These are phyloP conservation scores for Cladorrhinum sp. DNA, from an alignment of 2,329 filamentous ascomycete genomes.

Conservation along the genomic window DNA sequence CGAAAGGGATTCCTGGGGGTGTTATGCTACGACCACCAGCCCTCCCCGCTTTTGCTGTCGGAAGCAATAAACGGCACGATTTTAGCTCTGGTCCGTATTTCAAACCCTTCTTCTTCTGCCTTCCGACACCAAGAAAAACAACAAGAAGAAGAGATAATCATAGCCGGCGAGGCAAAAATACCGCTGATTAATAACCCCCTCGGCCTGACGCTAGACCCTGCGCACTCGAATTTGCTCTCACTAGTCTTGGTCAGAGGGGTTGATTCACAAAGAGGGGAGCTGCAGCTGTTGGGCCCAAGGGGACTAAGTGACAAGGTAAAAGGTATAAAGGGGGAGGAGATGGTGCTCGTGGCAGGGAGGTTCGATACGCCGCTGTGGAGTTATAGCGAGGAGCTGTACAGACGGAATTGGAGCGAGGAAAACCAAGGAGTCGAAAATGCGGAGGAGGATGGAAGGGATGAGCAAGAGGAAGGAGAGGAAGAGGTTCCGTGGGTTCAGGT, in stretches of 20 bases:
- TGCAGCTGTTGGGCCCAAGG: conserved; percentile 67
- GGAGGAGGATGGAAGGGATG: conserved; percentile 35
- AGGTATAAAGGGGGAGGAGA: conserved; percentile 38
- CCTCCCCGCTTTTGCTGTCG: conserved; percentile 54
- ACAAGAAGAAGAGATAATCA: neutral
- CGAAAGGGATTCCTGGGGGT: conserved; percentile 58
- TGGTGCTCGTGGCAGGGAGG: conserved; percentile 66
- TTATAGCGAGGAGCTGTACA: conserved; percentile 62
- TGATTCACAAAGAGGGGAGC: conserved; percentile 48
- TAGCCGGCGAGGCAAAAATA: conserved; percentile 33
- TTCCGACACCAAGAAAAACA: conserved; percentile 37
- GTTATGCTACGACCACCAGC: conserved; percentile 64
- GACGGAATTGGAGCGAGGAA: neutral
- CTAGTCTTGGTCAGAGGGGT: conserved; percentile 69
- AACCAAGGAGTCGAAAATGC: conserved; percentile 40
- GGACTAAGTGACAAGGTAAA: conserved; percentile 35
- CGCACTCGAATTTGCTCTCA: conserved; percentile 57
- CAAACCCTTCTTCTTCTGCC: conserved; percentile 45
- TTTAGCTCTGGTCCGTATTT: conserved; percentile 62
- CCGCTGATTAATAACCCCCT: conserved; percentile 59
- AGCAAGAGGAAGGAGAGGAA: conserved; percentile 33
- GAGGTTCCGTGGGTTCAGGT: conserved; percentile 53
- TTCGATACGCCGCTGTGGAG: conserved; percentile 69
- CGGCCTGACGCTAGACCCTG: conserved; percentile 58
- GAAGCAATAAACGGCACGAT: conserved; percentile 70